Percentiles rank a stretch among this genome's conserved stretches.
Evolutionary conservation across 768 basidiomycete species (phyloP).

Genomic region (Lanmaoa pseudosensibilis): DNA sequence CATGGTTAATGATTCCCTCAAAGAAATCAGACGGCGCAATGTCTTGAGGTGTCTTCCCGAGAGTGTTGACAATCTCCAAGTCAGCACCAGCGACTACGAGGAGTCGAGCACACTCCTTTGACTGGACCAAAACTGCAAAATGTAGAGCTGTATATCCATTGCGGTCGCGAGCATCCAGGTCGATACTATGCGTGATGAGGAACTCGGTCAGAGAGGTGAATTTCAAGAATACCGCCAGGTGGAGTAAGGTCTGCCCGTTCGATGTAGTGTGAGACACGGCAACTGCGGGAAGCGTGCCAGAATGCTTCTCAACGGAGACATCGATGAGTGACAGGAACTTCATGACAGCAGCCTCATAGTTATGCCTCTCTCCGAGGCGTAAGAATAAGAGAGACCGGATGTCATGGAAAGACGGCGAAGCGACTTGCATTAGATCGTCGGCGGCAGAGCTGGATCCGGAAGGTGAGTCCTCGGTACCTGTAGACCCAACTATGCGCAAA

Average conservation of each 20-base stretch:
- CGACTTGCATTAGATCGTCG: conserved; percentile 55
- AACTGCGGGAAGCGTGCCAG: conserved; percentile 42
- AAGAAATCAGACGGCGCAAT: conserved; percentile 49
- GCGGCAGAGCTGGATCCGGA: conserved; percentile 31
- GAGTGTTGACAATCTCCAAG: conserved; percentile 66
- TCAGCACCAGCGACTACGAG: conserved; percentile 84
- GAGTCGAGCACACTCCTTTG: conserved; percentile 59
- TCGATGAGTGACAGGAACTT: conserved; percentile 82
- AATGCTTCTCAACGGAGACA: conserved; percentile 47
- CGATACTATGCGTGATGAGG: conserved; percentile 69
- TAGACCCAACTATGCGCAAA: conserved; percentile 83
- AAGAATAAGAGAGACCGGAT: conserved; percentile 57
- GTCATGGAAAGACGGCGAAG: conserved; percentile 46
- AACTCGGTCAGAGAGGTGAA: conserved; percentile 70
- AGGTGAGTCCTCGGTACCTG: conserved; percentile 53
- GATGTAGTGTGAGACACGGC: conserved; percentile 72
- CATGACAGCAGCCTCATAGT: conserved; percentile 76
- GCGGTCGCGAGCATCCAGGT: conserved; percentile 80
- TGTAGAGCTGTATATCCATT: conserved; percentile 92
- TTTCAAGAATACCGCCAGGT: conserved; percentile 79
- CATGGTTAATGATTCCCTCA: conserved; percentile 32
- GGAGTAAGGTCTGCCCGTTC: conserved; percentile 84
- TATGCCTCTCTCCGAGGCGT: conserved; percentile 52
- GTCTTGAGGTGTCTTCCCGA: conserved; percentile 71
- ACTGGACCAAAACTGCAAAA: conserved; percentile 71